Evolutionary conservation across 2,329 filamentous ascomycete species (phyloP).

Genomic region (Bertia moriformis): DNA sequence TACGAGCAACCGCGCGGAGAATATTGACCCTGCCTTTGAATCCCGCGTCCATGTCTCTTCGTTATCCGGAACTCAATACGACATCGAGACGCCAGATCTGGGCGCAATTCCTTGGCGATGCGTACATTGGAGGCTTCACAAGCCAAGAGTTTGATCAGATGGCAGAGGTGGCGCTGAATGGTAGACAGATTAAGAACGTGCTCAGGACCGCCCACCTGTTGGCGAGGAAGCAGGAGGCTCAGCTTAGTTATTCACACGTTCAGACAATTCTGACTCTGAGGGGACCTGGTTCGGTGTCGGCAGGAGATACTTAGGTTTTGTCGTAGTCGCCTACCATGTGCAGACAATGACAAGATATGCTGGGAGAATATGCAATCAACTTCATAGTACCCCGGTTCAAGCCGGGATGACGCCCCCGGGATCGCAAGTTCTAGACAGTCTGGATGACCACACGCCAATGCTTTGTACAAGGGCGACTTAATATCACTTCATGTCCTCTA

Average conservation of each 20-base stretch:
- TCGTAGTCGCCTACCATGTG: too few relatives aligned
- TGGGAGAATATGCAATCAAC: too few relatives aligned
- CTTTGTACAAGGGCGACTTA: too few relatives aligned
- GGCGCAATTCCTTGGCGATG: slow-evolving; percentile 8
- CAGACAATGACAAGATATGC: too few relatives aligned
- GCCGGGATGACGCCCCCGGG: too few relatives aligned
- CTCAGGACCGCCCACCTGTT: slow-evolving; percentile 10
- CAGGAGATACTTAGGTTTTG: too few relatives aligned
- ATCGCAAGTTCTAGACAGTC: too few relatives aligned
- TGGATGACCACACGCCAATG: too few relatives aligned
- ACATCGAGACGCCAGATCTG: slow-evolving; percentile 10
- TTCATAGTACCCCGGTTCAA: too few relatives aligned
- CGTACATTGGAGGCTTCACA: slow-evolving; percentile 2
- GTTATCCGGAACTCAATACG: background rate
- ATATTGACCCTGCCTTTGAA: slow-evolving; percentile 14
- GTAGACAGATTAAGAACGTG: slow-evolving; percentile 17
- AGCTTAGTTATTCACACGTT: background rate
- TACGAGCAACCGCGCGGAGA: slow-evolving; percentile 14
- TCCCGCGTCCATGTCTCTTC: background rate
- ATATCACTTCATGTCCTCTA: too few relatives aligned
- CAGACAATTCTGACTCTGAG: background rate
- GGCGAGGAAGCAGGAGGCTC: background rate
- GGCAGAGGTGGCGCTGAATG: slow-evolving; percentile 11
- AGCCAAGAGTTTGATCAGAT: slow-evolving; percentile 8
- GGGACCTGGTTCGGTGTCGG: too few relatives aligned